Evolutionary conservation across 1,284 basidiomycete genomes (phyloP).

Genomic region (Sporisorium sorghi): DNA sequence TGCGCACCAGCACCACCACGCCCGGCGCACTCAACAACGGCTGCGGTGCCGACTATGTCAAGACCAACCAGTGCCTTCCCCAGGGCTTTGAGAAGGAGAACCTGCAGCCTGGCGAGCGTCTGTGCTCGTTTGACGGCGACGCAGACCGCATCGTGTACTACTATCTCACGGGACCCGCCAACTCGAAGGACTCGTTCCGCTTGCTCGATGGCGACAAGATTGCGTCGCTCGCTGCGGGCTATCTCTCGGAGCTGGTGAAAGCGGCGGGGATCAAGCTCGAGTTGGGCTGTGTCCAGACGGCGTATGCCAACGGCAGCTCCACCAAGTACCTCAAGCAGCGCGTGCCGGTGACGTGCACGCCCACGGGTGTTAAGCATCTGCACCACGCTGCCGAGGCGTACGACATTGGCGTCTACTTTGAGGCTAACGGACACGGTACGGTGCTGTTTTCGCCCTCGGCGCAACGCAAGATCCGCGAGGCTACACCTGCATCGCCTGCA

Average conservation of each 20-base stretch:
- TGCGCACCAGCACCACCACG: constrained; percentile 72
- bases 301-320: constrained; percentile 97
- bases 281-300: constrained; percentile 87
- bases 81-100: constrained; percentile 61
- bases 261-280: constrained; percentile 60
- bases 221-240: constrained; percentile 89
- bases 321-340: constrained; percentile 79
- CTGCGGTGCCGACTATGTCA: constrained; percentile 97
- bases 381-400: constrained; percentile 96
- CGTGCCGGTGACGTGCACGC: constrained; percentile 91
- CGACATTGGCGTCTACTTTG: constrained; percentile 97
- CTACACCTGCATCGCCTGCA: constrained; percentile 82
- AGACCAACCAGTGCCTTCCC: constrained; percentile 75
- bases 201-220: constrained; percentile 99
- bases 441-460: constrained; percentile 82
- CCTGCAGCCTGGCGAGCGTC: constrained; percentile 76
- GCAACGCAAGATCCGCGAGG: constrained; percentile 71
- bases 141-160: constrained; percentile 97
- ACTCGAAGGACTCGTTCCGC: constrained; percentile 82
- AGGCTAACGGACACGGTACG: constrained; percentile 98
- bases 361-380: constrained; percentile 97
- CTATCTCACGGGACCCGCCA: constrained; percentile 73
- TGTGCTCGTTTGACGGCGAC: constrained; percentile 95
- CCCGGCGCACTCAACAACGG: constrained; percentile 81
- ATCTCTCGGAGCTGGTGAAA: constrained; percentile 88